phyloP scores from a whole-genome alignment of 2,329 filamentous ascomycete species.

The Cladosporium sp. region DNA sequence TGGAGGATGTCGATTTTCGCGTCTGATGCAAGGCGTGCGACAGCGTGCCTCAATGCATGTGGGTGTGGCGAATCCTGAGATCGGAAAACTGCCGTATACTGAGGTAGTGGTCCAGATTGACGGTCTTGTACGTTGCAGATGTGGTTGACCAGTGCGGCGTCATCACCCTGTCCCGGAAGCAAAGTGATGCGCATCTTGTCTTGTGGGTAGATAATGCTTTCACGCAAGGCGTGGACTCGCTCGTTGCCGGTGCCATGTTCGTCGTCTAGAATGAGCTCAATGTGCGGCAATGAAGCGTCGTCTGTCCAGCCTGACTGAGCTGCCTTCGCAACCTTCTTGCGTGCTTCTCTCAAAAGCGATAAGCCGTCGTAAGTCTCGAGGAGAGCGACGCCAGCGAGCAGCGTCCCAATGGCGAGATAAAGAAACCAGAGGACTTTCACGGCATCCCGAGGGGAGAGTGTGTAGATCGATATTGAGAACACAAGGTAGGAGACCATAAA shows the following conservation, averaged over 20 bases:
- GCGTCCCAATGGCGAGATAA: constrained; percentile 24
- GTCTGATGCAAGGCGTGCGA: constrained; percentile 22
- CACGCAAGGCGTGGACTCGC: constrained; percentile 5
- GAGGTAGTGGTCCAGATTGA: constrained; percentile 9
- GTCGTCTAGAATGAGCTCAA: constrained; percentile 25
- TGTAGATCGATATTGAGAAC: constrained; percentile 28
- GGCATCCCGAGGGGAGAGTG: constrained; percentile 18
- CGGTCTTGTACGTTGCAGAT: constrained; percentile 18
- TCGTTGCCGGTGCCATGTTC: background rate
- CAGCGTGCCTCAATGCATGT: constrained; percentile 23
- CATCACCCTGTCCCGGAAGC: constrained; percentile 17
- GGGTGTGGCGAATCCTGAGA: constrained; percentile 23
- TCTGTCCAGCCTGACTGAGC: constrained; percentile 14
- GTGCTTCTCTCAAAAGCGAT: constrained; percentile 23
- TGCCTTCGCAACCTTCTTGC: constrained; percentile 21
- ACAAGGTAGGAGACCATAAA: constrained; percentile 26
- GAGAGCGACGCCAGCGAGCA: constrained; percentile 21
- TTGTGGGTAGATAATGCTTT: constrained; percentile 19
- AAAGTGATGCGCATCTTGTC: constrained; percentile 22
- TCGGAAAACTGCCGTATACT: constrained; percentile 23
- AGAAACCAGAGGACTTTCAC: constrained; percentile 28
- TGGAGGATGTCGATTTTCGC: constrained; percentile 24
- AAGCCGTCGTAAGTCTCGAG: constrained; percentile 27
- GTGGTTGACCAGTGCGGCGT: constrained; percentile 6
- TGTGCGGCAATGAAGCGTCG: constrained; percentile 20